Conservation (phyloP, 768 basidiomycete species). For the Phallus indusiatus region DNA sequence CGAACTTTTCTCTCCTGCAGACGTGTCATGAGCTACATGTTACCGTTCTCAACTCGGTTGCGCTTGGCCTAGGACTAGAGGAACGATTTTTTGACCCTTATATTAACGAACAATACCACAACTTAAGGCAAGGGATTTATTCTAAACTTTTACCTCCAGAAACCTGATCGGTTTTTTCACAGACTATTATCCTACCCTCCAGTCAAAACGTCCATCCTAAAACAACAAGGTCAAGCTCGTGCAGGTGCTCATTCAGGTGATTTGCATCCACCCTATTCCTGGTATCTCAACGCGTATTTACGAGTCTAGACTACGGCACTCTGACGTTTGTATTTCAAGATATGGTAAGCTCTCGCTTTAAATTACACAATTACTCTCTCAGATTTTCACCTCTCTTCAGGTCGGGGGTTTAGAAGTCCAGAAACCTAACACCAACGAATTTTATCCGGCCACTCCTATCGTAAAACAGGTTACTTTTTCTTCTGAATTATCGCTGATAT, state of each 20-base stretch:
- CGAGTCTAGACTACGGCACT: constrained; percentile 62
- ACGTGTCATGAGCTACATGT: constrained; percentile 70
- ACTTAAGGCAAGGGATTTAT: constrained; percentile 30
- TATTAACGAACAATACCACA: constrained; percentile 71
- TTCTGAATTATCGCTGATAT: neutral
- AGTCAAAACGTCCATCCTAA: constrained; percentile 49
- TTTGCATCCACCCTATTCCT: neutral
- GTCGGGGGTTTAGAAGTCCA: constrained; percentile 79
- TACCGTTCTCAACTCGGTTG: constrained; percentile 77
- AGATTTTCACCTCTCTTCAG: constrained; percentile 19
- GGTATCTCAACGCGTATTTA: neutral
- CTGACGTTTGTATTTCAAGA: constrained; percentile 78
- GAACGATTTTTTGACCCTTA: constrained; percentile 69
- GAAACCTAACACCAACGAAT: constrained; percentile 66
- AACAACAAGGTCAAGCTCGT: constrained; percentile 59
- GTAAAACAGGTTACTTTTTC: constrained; percentile 31
- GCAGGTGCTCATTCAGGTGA: constrained; percentile 73
- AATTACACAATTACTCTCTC: constrained; percentile 2
- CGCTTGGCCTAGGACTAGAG: constrained; percentile 63
- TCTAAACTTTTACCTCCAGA: neutral
- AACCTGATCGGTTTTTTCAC: neutral
- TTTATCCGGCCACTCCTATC: constrained; percentile 65
- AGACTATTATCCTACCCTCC: constrained; percentile 73
- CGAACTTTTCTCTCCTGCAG: constrained; percentile 24
- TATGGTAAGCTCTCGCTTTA: constrained; percentile 27